phyloP scores from a whole-genome alignment of 768 basidiomycete genomes.

The Tubosaeta sp. region DNA sequence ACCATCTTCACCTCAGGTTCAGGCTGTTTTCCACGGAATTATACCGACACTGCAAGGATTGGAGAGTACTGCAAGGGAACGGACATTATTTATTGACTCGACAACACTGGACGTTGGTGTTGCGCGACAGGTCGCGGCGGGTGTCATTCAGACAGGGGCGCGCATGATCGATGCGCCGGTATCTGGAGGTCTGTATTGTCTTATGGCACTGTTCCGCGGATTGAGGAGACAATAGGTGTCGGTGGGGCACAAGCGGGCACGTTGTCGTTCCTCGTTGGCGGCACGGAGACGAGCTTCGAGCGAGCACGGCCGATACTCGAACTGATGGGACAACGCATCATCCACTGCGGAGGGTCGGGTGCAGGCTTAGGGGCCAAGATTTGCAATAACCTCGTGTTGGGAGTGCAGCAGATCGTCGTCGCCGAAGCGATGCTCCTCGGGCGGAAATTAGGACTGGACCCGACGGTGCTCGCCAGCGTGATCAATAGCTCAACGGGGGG shows the following conservation, averaged over 20 bases:
- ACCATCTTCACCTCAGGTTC: constrained; percentile 86
- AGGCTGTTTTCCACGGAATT: constrained; percentile 73
- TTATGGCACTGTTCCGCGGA: neutral
- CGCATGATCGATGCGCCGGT: constrained; percentile 92
- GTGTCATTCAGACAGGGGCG: constrained; percentile 53
- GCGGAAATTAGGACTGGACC: constrained; percentile 72
- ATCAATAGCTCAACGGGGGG: constrained; percentile 82
- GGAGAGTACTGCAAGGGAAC: constrained; percentile 29
- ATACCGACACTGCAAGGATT: constrained; percentile 57
- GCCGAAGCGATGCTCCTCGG: constrained; percentile 92
- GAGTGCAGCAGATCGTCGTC: constrained; percentile 77
- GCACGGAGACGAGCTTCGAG: constrained; percentile 53
- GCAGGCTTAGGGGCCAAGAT: constrained; percentile 86
- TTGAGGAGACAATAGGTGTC: constrained; percentile 49
- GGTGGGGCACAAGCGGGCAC: constrained; percentile 84
- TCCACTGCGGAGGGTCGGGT: constrained; percentile 80
- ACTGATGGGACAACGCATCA: constrained; percentile 76
- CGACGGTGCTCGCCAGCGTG: constrained; percentile 72
- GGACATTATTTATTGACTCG: constrained; percentile 78
- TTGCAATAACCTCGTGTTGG: constrained; percentile 80
- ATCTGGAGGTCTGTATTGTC: constrained; percentile 66
- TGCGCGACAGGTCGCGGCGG: constrained; percentile 58
- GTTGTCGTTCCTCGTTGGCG: constrained; percentile 90
- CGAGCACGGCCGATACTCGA: constrained; percentile 56
- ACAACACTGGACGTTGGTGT: constrained; percentile 84